Evolutionary conservation across 768 basidiomycete species (phyloP).

Genomic region (Leucosporidium creatinivorum): DNA sequence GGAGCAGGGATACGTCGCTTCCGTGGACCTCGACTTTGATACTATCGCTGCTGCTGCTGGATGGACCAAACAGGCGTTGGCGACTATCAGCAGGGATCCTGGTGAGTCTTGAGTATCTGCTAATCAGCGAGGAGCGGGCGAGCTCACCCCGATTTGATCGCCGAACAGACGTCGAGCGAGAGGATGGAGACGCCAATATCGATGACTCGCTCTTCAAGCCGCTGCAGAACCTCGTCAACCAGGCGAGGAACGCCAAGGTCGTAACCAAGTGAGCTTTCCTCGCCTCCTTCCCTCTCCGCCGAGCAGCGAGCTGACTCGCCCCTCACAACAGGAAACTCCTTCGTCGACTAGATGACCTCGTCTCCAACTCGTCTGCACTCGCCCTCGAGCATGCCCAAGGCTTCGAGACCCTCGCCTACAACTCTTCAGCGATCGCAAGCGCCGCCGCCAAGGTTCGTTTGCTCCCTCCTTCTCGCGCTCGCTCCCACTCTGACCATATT

Average conservation of each 20-base stretch:
- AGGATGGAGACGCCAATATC: slow-evolving; percentile 67
- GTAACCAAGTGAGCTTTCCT: slow-evolving; percentile 18
- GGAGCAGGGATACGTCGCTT: slow-evolving; percentile 70
- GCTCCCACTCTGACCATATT: no score
- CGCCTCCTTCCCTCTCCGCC: not conserved
- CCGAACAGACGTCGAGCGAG: slow-evolving; percentile 59
- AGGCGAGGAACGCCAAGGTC: slow-evolving; percentile 67
- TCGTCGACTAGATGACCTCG: slow-evolving; percentile 73
- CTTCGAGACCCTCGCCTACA: slow-evolving; percentile 45
- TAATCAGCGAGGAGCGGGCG: not conserved
- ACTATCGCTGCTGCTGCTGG: slow-evolving; percentile 88
- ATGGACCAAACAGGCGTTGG: slow-evolving; percentile 76
- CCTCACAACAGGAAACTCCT: slow-evolving; percentile 65
- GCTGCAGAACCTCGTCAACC: slow-evolving; percentile 70
- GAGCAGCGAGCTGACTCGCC: not conserved
- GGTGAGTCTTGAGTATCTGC: slow-evolving; percentile 46
- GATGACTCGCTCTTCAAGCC: slow-evolving; percentile 72
- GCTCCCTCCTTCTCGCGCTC: slow-evolving; percentile 60
- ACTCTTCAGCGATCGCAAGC: slow-evolving; percentile 64
- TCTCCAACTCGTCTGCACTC: slow-evolving; percentile 62
- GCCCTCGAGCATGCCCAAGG: slow-evolving; percentile 41
- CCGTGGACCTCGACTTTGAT: slow-evolving; percentile 86
- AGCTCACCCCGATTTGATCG: not conserved
- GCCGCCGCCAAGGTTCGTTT: slow-evolving; percentile 58
- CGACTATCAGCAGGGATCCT: slow-evolving; percentile 64